Evolutionary conservation across 148 eudicot species (phyloP).

Genomic region (Bassia scoparia): DNA sequence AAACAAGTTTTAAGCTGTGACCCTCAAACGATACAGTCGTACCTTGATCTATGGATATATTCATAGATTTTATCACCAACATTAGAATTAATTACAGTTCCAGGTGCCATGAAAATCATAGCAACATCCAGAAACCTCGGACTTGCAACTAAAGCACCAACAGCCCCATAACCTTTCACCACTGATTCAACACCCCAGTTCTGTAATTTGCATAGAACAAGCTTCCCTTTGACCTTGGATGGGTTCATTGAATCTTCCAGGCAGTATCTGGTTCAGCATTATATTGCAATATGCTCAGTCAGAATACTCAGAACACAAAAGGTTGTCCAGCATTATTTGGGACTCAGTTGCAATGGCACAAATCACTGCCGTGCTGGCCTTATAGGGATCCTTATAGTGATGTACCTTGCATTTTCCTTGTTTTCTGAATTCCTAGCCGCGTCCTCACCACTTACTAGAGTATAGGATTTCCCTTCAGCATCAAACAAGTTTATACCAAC

Average conservation of each 20-base stretch:
- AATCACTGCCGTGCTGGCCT: slow-evolving; percentile 1
- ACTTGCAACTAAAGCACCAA: slow-evolving; percentile 60
- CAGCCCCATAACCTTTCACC: slow-evolving; percentile 67
- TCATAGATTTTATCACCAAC: slow-evolving; percentile 39
- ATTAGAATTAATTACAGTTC: slow-evolving; percentile 48
- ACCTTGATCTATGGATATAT: slow-evolving; percentile 64
- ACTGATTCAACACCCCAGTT: slow-evolving; percentile 64
- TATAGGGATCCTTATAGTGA: not conserved
- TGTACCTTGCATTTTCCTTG: slow-evolving; percentile 53
- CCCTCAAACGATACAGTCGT: not conserved
- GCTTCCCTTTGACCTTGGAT: slow-evolving; percentile 72
- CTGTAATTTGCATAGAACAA: slow-evolving; percentile 58
- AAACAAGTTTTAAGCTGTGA: not conserved
- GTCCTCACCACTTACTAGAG: slow-evolving; percentile 69
- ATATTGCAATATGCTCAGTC: slow-evolving; percentile 9
- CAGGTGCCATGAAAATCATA: slow-evolving; percentile 74
- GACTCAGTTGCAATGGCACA: slow-evolving; percentile 1
- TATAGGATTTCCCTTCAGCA: slow-evolving; percentile 38
- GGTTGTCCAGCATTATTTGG: not conserved
- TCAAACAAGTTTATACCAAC: slow-evolving; percentile 49
- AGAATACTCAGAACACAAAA: no score
- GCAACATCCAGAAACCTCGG: slow-evolving; percentile 51
- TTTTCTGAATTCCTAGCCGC: slow-evolving; percentile 50
- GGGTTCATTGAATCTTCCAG: slow-evolving; percentile 56
- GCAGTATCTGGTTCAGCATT: slow-evolving; percentile 37